Conservation (phyloP, 257 asterid genomes). For the Nicotiana obtusifolia region DNA sequence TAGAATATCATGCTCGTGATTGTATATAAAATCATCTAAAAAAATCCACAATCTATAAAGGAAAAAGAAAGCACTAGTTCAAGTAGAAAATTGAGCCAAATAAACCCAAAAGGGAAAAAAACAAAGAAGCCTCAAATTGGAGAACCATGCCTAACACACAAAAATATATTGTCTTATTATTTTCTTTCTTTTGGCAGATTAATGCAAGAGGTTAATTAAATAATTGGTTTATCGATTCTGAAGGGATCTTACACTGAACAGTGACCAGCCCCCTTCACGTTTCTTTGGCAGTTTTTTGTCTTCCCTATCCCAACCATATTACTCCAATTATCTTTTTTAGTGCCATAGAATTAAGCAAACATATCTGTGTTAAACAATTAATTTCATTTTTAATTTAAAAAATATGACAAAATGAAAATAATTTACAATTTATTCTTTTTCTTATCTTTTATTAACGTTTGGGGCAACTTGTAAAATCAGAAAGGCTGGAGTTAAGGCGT, state of each 20-base stretch:
- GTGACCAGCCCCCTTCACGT: slow-evolving; percentile 20
- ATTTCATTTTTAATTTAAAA: neutral
- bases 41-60: neutral
- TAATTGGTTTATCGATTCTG: neutral
- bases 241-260: neutral
- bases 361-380: neutral
- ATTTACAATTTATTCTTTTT: neutral
- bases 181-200: neutral
- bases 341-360: neutral
- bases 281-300: slow-evolving; percentile 18
- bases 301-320: slow-evolving; percentile 3
- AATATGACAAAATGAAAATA: neutral
- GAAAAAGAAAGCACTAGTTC: no score
- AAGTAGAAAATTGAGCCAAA: neutral
- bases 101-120: neutral
- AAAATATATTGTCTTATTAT: neutral
- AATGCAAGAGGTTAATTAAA: neutral
- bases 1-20: neutral
- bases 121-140: neutral
- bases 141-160: neutral
- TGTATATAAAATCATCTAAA: neutral
- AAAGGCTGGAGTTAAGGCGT: slow-evolving; percentile 14
- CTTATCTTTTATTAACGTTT: neutral
- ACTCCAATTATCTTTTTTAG: neutral
- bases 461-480: slow-evolving; percentile 14